Conservation (phyloP, 192 early-diverging fungal genomes). For the Jimgerdemannia flammicorona region DNA sequence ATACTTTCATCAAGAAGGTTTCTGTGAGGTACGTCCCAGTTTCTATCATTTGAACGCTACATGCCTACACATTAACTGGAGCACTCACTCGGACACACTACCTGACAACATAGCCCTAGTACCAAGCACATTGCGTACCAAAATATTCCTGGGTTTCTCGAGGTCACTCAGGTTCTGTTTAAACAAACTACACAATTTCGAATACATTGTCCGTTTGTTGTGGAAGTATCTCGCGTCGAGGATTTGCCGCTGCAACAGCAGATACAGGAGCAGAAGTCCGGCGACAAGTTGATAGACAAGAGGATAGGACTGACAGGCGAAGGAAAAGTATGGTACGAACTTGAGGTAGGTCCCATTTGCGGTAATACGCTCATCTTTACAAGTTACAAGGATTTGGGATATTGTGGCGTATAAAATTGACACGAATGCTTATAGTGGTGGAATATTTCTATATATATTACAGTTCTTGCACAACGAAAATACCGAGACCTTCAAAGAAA, state of each 20-base stretch:
- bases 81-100: no score
- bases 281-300: constrained; percentile 6
- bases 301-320: constrained; percentile 21
- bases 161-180: constrained; percentile 22
- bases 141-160: constrained; percentile 30
- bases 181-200: constrained; percentile 25
- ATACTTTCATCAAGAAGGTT: constrained; percentile 39
- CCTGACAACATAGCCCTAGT: neutral
- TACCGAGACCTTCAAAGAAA: constrained; percentile 19
- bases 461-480: constrained; percentile 19
- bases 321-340: constrained; percentile 26
- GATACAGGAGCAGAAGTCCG: neutral
- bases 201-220: constrained; percentile 38
- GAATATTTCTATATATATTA: neutral
- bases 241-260: constrained; percentile 20
- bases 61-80: no score
- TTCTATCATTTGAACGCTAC: no score
- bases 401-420: no score
- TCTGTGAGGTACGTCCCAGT: constrained; percentile 18
- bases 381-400: no score
- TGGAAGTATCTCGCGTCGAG: constrained; percentile 33
- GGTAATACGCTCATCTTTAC: no score
- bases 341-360: constrained; percentile 18
- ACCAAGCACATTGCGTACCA: constrained; percentile 27
- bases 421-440: neutral